These are phyloP conservation scores for Aspergillus caelatus DNA, from an alignment of 2,329 filamentous ascomycete species.

Conservation along the genomic window DNA sequence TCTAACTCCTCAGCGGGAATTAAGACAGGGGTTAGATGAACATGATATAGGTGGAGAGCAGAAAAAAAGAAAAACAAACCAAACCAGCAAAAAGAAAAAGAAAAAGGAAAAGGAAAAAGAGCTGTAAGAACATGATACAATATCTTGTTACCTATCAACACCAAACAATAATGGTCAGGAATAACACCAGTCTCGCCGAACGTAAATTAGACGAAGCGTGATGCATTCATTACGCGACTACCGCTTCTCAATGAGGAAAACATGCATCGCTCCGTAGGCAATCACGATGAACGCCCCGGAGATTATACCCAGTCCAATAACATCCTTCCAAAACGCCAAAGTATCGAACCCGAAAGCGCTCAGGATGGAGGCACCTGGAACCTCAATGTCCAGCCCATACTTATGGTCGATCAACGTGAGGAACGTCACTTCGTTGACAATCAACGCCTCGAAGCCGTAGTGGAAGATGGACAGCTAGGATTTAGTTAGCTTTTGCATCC, in stretches of 20 bases:
- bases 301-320: conserved; percentile 79
- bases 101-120: neutral
- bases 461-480: conserved; percentile 88
- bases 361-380: conserved; percentile 90
- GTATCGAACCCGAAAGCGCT: conserved; percentile 95
- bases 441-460: conserved; percentile 92
- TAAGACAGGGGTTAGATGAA: neutral
- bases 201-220: neutral
- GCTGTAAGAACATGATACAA: neutral
- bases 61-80: neutral
- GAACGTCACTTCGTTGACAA: conserved; percentile 94
- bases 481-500: conserved; percentile 23
- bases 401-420: conserved; percentile 90
- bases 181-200: neutral
- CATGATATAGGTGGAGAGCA: neutral
- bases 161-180: neutral
- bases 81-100: neutral
- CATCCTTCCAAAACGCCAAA: conserved; percentile 80
- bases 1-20: conserved; percentile 1
- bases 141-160: no score
- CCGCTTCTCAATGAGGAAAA: conserved; percentile 86
- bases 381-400: conserved; percentile 93
- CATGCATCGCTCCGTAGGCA: conserved; percentile 90
- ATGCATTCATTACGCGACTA: conserved; percentile 42
- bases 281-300: conserved; percentile 81